phyloP scores from a whole-genome alignment of 225 moss, liverwort and hornwort species.

The Climacium dendroides region DNA sequence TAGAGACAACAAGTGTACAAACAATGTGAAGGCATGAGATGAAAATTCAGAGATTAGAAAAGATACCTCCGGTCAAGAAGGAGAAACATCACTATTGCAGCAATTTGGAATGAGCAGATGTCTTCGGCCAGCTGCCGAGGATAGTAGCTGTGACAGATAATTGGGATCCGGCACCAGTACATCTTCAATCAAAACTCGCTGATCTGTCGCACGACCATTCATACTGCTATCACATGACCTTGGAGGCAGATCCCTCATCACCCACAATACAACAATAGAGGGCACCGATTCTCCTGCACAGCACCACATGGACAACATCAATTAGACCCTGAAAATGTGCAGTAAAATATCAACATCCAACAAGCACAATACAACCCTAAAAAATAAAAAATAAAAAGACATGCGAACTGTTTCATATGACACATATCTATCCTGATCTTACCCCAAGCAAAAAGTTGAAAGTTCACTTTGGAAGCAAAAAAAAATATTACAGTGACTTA shows the following conservation, averaged over 20 bases:
- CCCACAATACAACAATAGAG: constrained; percentile 78
- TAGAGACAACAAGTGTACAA: neutral
- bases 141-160: constrained; percentile 13
- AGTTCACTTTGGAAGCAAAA: neutral
- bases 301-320: neutral
- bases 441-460: neutral
- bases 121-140: constrained; percentile 14
- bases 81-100: constrained; percentile 41
- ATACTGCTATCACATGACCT: constrained; percentile 28
- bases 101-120: constrained; percentile 23
- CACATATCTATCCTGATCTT: neutral
- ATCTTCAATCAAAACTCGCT: constrained; percentile 26
- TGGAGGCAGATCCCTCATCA: constrained; percentile 81
- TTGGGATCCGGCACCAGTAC: constrained; percentile 30
- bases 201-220: constrained; percentile 10
- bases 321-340: neutral
- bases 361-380: neutral
- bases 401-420: neutral
- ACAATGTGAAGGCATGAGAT: neutral
- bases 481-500: neutral
- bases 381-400: neutral
- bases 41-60: neutral
- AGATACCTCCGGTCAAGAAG: constrained; percentile 14
- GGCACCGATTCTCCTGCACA: constrained; percentile 77
- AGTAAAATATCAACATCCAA: neutral